Base-by-base conservation (phyloP, 495 filamentous ascomycete species). In the Cenococcum geophilum region DNA sequence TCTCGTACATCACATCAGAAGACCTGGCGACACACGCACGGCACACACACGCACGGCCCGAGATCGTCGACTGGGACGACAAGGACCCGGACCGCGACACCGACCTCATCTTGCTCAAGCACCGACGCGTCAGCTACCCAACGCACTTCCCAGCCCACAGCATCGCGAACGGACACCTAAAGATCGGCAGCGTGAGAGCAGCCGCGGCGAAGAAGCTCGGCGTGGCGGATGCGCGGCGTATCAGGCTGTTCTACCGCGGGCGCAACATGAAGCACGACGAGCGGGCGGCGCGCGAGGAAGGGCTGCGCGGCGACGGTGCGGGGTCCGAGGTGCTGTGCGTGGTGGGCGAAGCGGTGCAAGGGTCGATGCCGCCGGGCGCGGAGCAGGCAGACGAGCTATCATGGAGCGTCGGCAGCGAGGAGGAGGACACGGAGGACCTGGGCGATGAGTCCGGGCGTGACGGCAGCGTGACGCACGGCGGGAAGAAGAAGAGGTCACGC, bases 191-290 rank as follows among this genome's bases (percentile, higher is more conserved):
- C 56, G 76, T 96, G 36, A 78, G 85, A 25, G 76, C 82, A 35
- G 80, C 81, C 5, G 88, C 85, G 10, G 86, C 83, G 21, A 74
- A 83, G 57, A 78, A 86, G 58, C 78, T 86, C 64, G 80, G 81
- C 25, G 76, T 87, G 14, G 74, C 77, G 6, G 79, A 85, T 59
- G 77, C 82, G n/a, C 76, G 81, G 47, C 73, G 80, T 8, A 73
- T 96, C 63, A 87, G 85, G 66, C 72, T 96, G 69, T 79, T 91
- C 51, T 95, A 92, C 78, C 92, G 92, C 72, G 91, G 91, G 10
- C 84, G 83, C 60, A 79, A 85, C 18, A 73, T 96, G 42, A 86
- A 85, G 68, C 83, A 91, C 61, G 79, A 85, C 64, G 64, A 76
- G 8, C 73, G 75, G n/a, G 80, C 82, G 4, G 85, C 88, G 66